Evolutionary conservation across 495 filamentous ascomycete genomes (phyloP), one percentile per base, ranked within the genome.

Genomic region (Evernia prunastri): DNA sequence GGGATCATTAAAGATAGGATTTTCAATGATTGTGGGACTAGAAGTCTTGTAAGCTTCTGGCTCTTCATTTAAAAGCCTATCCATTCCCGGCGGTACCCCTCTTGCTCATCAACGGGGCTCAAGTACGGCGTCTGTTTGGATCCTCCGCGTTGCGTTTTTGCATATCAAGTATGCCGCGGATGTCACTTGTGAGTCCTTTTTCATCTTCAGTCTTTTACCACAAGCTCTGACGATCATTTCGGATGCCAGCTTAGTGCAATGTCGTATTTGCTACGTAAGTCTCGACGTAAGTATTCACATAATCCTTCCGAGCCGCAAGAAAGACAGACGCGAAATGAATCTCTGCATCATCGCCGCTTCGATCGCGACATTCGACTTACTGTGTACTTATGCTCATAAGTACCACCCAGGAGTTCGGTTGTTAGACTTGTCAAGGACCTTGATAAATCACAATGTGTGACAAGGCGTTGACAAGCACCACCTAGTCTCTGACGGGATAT

Each of bases 151-250:
- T 12, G 36, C 6, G 12, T 36, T 58, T 20, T 20, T 57, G 15
- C 23, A 37, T 23, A 36, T 20, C 0, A 58, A 58, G 1, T n/a
- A 9, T 7, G 25, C 23, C 36, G 33, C 33, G 12, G 33, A 58
- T 27, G 56, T 58, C 20, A 37, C 56, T 12, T 23, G 56, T 37
- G 27, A 36, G 56, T 51, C 25, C 25, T 15, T 27, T 8, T 11
- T 7, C 1, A 51, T 13, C 1, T 5, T 4, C 12, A 4, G 7
- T 15, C 0, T 3, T 5, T 13, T 12, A 0, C 3, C 5, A 4
- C 10, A 29, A 9, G 12, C 25, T 17, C 4, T 51, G 25, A 51
- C 47, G 17, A 5, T 51, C 23, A 15, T 17, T 51, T 17, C 47
- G 29, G 47, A 51, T 17, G 47, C 3, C 12, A 29, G 17, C 7